Base-by-base conservation (phyloP, 2,329 filamentous ascomycete genomes). In the Curvularia sp. region DNA sequence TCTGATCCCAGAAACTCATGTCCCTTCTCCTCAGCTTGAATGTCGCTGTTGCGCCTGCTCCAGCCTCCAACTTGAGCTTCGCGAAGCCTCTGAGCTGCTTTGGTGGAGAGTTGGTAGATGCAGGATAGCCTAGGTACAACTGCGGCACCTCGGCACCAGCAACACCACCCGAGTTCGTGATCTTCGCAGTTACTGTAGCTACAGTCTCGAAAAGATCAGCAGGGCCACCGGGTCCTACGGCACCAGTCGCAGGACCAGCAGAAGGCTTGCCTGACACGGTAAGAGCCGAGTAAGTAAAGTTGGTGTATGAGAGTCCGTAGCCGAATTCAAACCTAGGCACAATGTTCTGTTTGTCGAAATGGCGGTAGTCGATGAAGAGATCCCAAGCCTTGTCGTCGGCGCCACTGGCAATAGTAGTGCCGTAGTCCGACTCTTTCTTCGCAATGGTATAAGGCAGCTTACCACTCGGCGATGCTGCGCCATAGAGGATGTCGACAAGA, bases 381-480 rank as follows among this genome's bases (percentile, higher is more conserved):
- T 79, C 78, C 69, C 80, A 80, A n/a, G 71, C 66, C 50, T 72
- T 56, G 30, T 66, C 64, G 46, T 58, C 54, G n/a, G n/a, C n/a
- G 2, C 68, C 70, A 3, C 30, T 18, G 3, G 58, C 56, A 21
- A 77, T 64, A 0, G 49, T 54, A 1, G 72, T 69, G 18, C 72
- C 73, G 45, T 77, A 77, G 57, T 78, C 76, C 1, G 32, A 59
- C 3, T 65, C 56, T 18, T 65, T 55, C 63, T 76, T 77, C 3
- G 74, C 74, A 49, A 78, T 77, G 10, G 75, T 77, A 49, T 76
- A 89, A 68, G 87, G 86, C 0, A 90, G 78, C 55, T 86, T 85
- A 1, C 87, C 87, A 0, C 72, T 79, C 1, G 80, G 80, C 5
- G 74, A 75, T 3, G 72, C 63, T n/a, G 69, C 66, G 3, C 81